A percentile compares a stretch with the other conserved stretches of the same genome.
Conservation (phyloP, 345 rosid species). For the Lepidium didymum region DNA sequence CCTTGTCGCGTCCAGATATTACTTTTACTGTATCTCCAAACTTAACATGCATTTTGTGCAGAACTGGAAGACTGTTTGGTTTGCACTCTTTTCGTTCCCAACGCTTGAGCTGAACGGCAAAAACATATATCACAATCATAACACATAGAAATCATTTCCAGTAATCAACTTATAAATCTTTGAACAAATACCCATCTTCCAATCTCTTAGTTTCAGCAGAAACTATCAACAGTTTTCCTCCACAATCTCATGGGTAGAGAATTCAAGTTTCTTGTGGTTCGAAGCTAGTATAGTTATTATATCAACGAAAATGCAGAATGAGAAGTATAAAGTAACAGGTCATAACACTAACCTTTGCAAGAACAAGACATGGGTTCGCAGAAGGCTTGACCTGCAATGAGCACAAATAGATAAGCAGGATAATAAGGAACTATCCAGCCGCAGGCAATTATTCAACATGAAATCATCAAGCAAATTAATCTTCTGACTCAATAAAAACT, state of each 20-base stretch:
- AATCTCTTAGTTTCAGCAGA: not conserved
- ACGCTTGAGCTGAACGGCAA: constrained; percentile 55
- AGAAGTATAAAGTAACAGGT: not conserved
- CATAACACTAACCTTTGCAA: constrained; percentile 41
- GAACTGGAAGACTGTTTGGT: constrained; percentile 81
- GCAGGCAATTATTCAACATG: not conserved
- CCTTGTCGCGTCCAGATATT: constrained; percentile 79
- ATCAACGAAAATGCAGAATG: not conserved
- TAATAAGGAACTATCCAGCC: not conserved
- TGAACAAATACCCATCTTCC: not conserved
- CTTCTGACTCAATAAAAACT: not conserved
- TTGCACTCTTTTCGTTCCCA: constrained; percentile 93
- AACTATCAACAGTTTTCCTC: not conserved
- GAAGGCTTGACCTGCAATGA: constrained; percentile 50
- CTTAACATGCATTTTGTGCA: constrained; percentile 92
- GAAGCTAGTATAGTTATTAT: not conserved
- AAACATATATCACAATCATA: not conserved
- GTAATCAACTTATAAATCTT: too few species aligned
- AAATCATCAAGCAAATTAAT: constrained; percentile 2
- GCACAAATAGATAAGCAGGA: constrained; percentile 18
- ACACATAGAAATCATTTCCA: not conserved
- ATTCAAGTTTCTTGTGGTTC: not conserved
- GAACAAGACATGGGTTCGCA: constrained; percentile 54
- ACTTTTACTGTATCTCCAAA: constrained; percentile 82
- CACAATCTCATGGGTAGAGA: not conserved